Conservation (phyloP, 352 stramenopile genomes). For the Plasmopara viticola region DNA sequence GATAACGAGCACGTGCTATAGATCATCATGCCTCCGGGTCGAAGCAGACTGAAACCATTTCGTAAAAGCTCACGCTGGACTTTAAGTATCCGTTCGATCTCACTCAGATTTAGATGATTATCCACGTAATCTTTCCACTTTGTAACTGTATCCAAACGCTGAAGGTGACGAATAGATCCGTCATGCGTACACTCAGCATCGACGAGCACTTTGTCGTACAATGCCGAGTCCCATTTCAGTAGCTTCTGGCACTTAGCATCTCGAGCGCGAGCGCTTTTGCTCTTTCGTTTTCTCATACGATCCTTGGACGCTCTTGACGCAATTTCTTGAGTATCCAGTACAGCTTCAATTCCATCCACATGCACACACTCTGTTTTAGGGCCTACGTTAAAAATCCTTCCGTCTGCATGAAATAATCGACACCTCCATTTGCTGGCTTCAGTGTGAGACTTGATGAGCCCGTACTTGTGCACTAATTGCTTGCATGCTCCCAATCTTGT, state of each 20-base stretch:
- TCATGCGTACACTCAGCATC: constrained; percentile 96
- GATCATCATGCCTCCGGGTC: constrained; percentile 84
- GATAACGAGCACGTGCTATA: constrained; percentile 95
- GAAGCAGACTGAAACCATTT: constrained; percentile 88
- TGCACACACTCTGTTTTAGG: constrained; percentile 39
- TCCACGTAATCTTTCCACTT: constrained; percentile 78
- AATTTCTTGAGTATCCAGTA: constrained; percentile 72
- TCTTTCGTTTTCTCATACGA: constrained; percentile 83
- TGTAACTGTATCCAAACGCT: constrained; percentile 52
- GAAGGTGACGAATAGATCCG: constrained; percentile 87
- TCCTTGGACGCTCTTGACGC: constrained; percentile 29
- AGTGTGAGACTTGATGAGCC: constrained; percentile 44
- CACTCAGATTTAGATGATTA: constrained; percentile 46
- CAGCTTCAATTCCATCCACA: constrained; percentile 32
- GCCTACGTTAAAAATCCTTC: constrained; percentile 58
- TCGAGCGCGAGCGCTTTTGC: constrained; percentile 82
- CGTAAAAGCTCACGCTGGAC: constrained; percentile 57
- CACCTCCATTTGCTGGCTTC: constrained; percentile 41
- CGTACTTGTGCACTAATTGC: constrained; percentile 91
- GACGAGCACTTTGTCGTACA: constrained; percentile 93
- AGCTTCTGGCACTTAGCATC: constrained; percentile 43
- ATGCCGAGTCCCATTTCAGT: constrained; percentile 14
- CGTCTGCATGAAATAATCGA: constrained; percentile 73
- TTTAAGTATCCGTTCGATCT: constrained; percentile 55
- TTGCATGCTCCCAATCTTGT: constrained; percentile 79